Base-by-base conservation (phyloP, 2,329 filamentous ascomycete species). In the Hirsutella minnesotensis region DNA sequence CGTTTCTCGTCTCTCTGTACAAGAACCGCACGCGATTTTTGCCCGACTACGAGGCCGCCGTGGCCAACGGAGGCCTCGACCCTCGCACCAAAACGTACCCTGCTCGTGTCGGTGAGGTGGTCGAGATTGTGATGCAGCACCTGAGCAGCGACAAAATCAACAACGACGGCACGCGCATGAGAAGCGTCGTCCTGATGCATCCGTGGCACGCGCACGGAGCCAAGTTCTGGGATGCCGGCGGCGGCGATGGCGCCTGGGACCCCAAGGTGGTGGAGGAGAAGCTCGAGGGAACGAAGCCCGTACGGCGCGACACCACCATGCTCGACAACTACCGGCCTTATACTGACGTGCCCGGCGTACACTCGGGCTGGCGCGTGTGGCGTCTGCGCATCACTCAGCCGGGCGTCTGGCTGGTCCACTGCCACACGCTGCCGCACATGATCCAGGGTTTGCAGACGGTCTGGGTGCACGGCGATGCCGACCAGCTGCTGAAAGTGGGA, bases 371-470 rank as follows among this genome's bases (percentile, higher is more conserved):
- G 78, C 62, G 78, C 19, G 76, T 67, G 0, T 82, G 77, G 78
- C 62, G 78, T 9, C 55, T 81, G 1, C 53, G 62, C 4, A 55
- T 70, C 2, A 55, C 62, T 16, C 39, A 48, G 33, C 38, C 49
- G 0, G 77, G 77, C 0, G 73, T 74, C 3, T 80, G 74, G 74
- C 72, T 80, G 72, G 61, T 79, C 47, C 76, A 80, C 54, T 80
- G 76, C 46, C 76, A 80, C 53, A 67, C 72, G 18, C 49, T 73
- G 38, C 67, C 70, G 43, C 76, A 80, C 53, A 75, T 76, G 67
- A 59, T 75, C 16, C 77, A 77, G 43, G 48, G 69, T 52, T 29
- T 36, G 31, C 42, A 39, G 31, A 27, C 18, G 10, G 38, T 40
- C 5, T 40, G 38, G 21, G 29, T 36, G 9, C 21, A 40, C n/a